These are phyloP conservation scores for Omphalotus olearius DNA, from an alignment of 1,284 basidiomycete species.

Conservation along the genomic window DNA sequence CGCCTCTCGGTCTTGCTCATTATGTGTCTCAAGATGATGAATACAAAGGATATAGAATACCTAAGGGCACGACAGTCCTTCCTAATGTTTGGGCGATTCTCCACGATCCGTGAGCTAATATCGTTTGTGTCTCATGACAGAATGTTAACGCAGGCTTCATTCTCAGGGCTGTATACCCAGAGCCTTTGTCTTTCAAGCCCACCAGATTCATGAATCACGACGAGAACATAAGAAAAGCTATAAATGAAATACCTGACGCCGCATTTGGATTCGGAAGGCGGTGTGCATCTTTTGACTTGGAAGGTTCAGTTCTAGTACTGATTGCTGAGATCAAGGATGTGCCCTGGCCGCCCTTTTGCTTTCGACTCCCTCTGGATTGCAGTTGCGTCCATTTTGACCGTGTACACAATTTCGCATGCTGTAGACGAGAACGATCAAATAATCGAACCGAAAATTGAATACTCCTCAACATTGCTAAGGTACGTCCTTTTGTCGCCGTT, in stretches of 20 bases:
- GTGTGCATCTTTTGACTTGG: slow-evolving; percentile 22
- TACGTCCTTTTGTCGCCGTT: slow-evolving; percentile 18
- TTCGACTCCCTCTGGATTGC: slow-evolving; percentile 46
- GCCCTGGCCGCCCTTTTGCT: slow-evolving; percentile 43
- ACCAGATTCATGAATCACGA: slow-evolving; percentile 25
- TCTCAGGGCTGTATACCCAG: slow-evolving; percentile 25
- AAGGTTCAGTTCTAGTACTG: not conserved
- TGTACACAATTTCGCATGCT: slow-evolving; percentile 37
- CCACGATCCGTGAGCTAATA: slow-evolving; percentile 22
- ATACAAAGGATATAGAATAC: slow-evolving; percentile 40
- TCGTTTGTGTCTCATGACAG: not conserved
- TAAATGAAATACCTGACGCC: slow-evolving; percentile 27
- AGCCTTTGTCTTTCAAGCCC: slow-evolving; percentile 30
- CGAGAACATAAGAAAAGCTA: slow-evolving; percentile 18
- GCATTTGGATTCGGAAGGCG: slow-evolving; percentile 41
- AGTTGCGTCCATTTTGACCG: slow-evolving; percentile 39
- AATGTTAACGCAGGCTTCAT: too few species aligned
- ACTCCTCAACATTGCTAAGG: slow-evolving; percentile 41
- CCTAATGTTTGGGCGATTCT: slow-evolving; percentile 38
- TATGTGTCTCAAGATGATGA: slow-evolving; percentile 34
- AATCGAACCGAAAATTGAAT: slow-evolving; percentile 36
- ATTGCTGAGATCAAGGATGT: slow-evolving; percentile 27
- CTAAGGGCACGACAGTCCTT: slow-evolving; percentile 35
- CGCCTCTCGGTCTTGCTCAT: slow-evolving; percentile 35
- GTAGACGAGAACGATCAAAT: slow-evolving; percentile 35